Percentiles rank a stretch among this genome's conserved stretches.
Evolutionary conservation across 352 stramenopile species (phyloP).

Genomic region (Phytophthora quininea): DNA sequence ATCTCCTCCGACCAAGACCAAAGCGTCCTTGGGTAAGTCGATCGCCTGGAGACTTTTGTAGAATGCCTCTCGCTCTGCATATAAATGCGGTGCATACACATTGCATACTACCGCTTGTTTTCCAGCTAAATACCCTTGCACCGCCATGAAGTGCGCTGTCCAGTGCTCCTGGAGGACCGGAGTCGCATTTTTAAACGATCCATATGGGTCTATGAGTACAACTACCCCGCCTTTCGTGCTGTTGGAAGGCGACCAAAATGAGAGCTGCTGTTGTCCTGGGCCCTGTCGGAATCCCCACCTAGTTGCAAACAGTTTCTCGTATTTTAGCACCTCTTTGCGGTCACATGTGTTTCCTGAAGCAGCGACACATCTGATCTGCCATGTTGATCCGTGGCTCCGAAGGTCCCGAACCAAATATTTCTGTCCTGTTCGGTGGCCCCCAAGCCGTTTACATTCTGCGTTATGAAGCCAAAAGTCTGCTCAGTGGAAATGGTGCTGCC

Average conservation of each 20-base stretch:
- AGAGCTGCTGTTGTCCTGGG: too few relatives aligned
- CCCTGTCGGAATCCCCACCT: neutral
- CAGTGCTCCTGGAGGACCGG: neutral
- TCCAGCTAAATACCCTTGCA: neutral
- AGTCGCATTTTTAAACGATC: neutral
- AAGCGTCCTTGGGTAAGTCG: neutral
- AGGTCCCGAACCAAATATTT: neutral
- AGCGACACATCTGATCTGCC: neutral
- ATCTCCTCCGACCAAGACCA: neutral
- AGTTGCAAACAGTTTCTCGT: neutral
- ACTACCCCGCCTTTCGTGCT: too few relatives aligned
- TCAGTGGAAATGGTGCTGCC: neutral
- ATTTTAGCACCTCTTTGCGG: neutral
- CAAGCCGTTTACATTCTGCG: slow-evolving; percentile 10
- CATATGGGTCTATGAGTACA: neutral
- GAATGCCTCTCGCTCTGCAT: neutral
- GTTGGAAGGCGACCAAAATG: too few relatives aligned
- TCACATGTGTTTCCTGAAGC: slow-evolving; percentile 2
- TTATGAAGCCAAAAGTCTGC: slow-evolving; percentile 4
- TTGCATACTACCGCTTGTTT: neutral
- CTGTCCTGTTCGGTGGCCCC: neutral
- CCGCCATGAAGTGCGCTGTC: neutral
- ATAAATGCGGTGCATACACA: neutral
- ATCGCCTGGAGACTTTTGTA: neutral
- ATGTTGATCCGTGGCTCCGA: neutral